Percentiles rank a stretch among this genome's conserved stretches.
Conservation (phyloP, 2,329 filamentous ascomycete genomes). For the Fusarium siculi region DNA sequence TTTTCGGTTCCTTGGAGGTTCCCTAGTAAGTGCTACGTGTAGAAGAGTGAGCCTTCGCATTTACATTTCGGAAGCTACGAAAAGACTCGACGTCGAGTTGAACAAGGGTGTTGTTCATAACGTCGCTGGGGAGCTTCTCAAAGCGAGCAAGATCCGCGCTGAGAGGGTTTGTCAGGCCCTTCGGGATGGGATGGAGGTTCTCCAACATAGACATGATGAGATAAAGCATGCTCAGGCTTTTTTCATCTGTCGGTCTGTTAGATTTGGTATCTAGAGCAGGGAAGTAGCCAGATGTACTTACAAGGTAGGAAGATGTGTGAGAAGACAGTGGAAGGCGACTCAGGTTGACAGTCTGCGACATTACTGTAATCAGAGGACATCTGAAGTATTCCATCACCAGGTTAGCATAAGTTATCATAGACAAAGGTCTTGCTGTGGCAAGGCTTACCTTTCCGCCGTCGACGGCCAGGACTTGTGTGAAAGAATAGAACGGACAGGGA, state of each 20-base stretch:
- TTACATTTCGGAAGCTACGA: not conserved
- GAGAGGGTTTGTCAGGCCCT: no score
- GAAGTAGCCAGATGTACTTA: not conserved
- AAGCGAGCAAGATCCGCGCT: not conserved
- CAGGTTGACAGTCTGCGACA: accelerated
- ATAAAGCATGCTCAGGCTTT: not conserved
- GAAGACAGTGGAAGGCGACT: accelerated
- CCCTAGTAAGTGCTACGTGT: not conserved
- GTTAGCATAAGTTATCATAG: not conserved
- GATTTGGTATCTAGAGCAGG: not conserved
- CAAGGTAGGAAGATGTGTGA: no score
- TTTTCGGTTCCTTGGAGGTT: accelerated
- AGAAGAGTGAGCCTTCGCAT: not conserved
- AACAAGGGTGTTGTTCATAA: not conserved
- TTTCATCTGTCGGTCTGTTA: not conserved
- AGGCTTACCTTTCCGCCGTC: not conserved
- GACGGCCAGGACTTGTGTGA: accelerated
- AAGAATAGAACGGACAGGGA: not conserved
- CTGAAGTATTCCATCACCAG: not conserved
- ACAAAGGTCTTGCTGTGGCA: not conserved
- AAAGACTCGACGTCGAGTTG: not conserved
- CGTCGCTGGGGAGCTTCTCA: not conserved
- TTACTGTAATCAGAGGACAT: not conserved
- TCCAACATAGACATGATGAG: no score
- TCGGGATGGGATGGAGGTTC: no score